Evolutionary conservation across 2,329 filamentous ascomycete species (phyloP).

Genomic region (Rachicladosporium sp.): DNA sequence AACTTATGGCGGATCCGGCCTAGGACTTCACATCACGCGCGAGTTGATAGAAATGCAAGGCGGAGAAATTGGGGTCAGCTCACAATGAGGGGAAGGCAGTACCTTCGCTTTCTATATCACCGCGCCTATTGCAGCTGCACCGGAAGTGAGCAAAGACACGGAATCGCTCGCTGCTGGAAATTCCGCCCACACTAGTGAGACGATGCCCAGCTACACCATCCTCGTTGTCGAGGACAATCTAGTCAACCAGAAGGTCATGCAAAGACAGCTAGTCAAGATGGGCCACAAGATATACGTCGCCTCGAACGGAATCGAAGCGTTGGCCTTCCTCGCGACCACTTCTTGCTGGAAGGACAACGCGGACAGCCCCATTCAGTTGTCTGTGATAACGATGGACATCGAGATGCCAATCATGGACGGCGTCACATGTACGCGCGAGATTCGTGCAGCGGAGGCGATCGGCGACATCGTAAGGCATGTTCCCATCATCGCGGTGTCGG

Average conservation of each 20-base stretch:
- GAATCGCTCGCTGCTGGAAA: not conserved
- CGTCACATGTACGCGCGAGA: constrained; percentile 16
- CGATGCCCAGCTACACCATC: constrained; percentile 1
- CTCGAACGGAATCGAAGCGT: constrained; percentile 22
- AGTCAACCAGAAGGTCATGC: constrained; percentile 22
- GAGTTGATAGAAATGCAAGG: constrained; percentile 32
- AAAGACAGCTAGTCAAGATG: constrained; percentile 16
- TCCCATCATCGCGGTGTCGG: constrained; percentile 23
- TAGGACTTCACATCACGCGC: constrained; percentile 35
- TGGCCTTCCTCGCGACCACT: constrained; percentile 14
- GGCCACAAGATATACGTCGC: constrained; percentile 21
- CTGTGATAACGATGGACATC: constrained; percentile 23
- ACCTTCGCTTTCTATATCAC: constrained; percentile 33
- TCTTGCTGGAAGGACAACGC: constrained; percentile 8
- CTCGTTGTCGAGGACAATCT: constrained; percentile 23
- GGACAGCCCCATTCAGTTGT: constrained; percentile 9
- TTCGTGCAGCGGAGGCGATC: constrained; percentile 15
- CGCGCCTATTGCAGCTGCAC: not conserved
- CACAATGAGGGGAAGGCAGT: constrained; percentile 23
- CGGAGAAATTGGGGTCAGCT: constrained; percentile 34
- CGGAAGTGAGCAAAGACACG: not conserved
- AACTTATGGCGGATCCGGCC: constrained; percentile 32
- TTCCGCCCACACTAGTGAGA: no score
- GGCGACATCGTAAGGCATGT: constrained; percentile 11
- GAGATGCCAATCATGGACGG: constrained; percentile 25